Evolutionary conservation across 768 basidiomycete species (phyloP).

Genomic region (Stropharia rugosoannulata): DNA sequence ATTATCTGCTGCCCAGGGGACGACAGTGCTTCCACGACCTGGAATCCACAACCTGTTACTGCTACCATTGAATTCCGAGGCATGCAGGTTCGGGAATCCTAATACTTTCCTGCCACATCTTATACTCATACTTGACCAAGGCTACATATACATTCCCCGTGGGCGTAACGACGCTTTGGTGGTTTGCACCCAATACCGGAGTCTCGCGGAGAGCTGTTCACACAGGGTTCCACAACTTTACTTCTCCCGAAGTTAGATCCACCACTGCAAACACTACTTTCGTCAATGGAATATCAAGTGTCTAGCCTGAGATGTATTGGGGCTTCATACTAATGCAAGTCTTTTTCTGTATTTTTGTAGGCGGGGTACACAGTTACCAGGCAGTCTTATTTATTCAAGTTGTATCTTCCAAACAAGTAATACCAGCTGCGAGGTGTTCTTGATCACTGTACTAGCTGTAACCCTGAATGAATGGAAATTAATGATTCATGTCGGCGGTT

Average conservation of each 20-base stretch:
- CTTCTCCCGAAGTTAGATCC: background rate
- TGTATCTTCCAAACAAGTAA: no score
- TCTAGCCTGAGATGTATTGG: background rate
- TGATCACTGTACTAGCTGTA: no score
- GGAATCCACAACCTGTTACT: constrained; percentile 55
- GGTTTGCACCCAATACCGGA: constrained; percentile 33
- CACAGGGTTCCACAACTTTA: background rate
- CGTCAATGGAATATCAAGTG: background rate
- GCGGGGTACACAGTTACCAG: no score
- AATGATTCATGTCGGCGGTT: no score
- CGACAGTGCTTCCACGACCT: constrained; percentile 44
- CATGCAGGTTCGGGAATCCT: constrained; percentile 42
- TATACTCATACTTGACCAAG: constrained; percentile 23
- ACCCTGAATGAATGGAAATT: no score
- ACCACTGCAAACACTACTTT: background rate
- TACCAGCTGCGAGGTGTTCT: no score
- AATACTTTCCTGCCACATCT: background rate
- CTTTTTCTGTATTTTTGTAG: no score
- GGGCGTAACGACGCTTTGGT: constrained; percentile 62
- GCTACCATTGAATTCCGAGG: constrained; percentile 68
- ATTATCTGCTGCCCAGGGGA: constrained; percentile 32
- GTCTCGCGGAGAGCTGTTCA: background rate
- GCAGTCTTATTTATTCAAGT: no score
- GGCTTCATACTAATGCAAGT: no score
- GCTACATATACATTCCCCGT: constrained; percentile 79